Conservation (phyloP, 352 stramenopile species). For the Phytopythium boreale region DNA sequence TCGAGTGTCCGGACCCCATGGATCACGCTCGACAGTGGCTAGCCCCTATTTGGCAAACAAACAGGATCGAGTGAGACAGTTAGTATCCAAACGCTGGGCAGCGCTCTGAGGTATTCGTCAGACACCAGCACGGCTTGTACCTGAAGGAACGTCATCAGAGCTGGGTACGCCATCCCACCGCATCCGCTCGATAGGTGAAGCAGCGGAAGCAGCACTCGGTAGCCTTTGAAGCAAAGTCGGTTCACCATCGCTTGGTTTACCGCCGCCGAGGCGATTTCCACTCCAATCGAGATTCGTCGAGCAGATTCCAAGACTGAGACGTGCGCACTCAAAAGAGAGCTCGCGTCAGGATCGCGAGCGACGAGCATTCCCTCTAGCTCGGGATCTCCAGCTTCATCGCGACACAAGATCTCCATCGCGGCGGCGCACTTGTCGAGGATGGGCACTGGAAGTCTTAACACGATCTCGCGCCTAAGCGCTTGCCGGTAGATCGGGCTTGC, state of each 20-base stretch:
- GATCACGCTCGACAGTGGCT: neutral
- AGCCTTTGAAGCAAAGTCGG: slow-evolving; percentile 62
- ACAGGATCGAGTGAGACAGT: slow-evolving; percentile 13
- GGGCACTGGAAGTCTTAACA: slow-evolving; percentile 49
- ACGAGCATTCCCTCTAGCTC: slow-evolving; percentile 40
- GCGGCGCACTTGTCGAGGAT: slow-evolving; percentile 50
- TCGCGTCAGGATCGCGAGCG: slow-evolving; percentile 23
- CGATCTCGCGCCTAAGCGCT: slow-evolving; percentile 34
- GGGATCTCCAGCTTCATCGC: slow-evolving; percentile 39
- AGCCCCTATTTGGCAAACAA: slow-evolving; percentile 7
- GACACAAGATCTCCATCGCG: slow-evolving; percentile 51
- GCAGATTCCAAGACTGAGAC: slow-evolving; percentile 40
- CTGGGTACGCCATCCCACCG: slow-evolving; percentile 37
- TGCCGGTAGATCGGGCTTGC: slow-evolving; percentile 63
- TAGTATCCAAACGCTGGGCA: neutral
- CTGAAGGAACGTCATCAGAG: slow-evolving; percentile 57
- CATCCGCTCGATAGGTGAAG: slow-evolving; percentile 47
- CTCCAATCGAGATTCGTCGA: slow-evolving; percentile 45
- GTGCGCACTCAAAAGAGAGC: slow-evolving; percentile 28
- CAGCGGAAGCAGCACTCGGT: slow-evolving; percentile 60
- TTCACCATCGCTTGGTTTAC: slow-evolving; percentile 49
- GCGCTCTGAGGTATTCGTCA: neutral
- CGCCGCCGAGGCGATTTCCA: slow-evolving; percentile 58
- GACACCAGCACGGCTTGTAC: neutral
- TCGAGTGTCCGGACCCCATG: slow-evolving; percentile 49